A percentile compares a stretch with the other conserved stretches of the same genome.
Evolutionary conservation across 1,284 basidiomycete genomes (phyloP).

Genomic region (Inonotus hispidus): DNA sequence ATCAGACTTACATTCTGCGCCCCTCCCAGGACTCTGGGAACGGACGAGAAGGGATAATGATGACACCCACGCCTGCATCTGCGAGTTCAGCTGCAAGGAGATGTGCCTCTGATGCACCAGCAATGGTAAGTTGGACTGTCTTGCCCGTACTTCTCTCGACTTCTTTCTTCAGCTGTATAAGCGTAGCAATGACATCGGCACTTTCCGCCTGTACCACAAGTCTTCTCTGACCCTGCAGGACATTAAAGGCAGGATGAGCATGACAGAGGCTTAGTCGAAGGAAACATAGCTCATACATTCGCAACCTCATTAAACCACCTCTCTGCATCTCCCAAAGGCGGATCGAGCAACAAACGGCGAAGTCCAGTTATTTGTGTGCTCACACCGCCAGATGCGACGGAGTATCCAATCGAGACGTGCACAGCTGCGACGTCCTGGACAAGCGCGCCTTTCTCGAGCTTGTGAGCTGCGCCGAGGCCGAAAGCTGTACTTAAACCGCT

Average conservation of each 20-base stretch:
- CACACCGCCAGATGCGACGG: constrained; percentile 25
- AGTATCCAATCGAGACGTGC: constrained; percentile 56
- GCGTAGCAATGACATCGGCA: constrained; percentile 74
- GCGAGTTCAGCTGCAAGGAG: constrained; percentile 72
- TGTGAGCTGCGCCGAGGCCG: constrained; percentile 34
- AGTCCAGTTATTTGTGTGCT: constrained; percentile 31
- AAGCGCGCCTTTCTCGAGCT: constrained; percentile 62
- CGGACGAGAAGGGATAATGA: constrained; percentile 55
- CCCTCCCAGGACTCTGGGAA: constrained; percentile 58
- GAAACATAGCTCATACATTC: constrained; percentile 29
- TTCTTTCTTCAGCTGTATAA: constrained; percentile 71
- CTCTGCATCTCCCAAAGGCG: constrained; percentile 41
- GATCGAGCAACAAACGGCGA: constrained; percentile 53
- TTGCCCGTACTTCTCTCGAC: constrained; percentile 44
- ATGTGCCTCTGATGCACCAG: constrained; percentile 72
- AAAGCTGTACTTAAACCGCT: constrained; percentile 66
- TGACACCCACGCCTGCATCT: constrained; percentile 65
- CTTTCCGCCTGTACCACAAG: constrained; percentile 53
- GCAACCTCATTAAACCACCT: constrained; percentile 50
- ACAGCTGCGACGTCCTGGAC: constrained; percentile 64
- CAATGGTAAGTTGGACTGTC: constrained; percentile 50
- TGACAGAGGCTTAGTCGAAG: background rate
- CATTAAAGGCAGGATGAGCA: background rate
- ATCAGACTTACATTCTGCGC: constrained; percentile 38
- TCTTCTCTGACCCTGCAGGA: constrained; percentile 40